A percentile compares a stretch with the other conserved stretches of the same genome.
phyloP scores from a whole-genome alignment of 2,329 filamentous ascomycete species.

The Ceratocystis colombiana region DNA sequence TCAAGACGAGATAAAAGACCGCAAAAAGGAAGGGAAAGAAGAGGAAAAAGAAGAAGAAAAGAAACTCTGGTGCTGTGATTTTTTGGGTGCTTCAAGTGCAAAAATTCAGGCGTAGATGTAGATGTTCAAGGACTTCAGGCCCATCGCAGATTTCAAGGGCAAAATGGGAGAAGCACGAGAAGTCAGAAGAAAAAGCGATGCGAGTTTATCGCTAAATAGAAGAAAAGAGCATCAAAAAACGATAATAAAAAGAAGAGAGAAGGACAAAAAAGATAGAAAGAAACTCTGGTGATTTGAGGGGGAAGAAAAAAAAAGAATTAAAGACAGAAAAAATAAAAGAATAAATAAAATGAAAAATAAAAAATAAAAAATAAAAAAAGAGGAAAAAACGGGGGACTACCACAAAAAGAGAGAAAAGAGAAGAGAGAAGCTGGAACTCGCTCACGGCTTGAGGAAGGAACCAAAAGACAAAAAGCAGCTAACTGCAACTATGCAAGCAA shows the following conservation, averaged over 20 bases:
- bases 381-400: slow-evolving; percentile 6
- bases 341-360: slow-evolving; percentile 10
- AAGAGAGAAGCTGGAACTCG: not conserved
- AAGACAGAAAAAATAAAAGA: slow-evolving; percentile 4
- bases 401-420: slow-evolving; percentile 3
- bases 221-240: slow-evolving; percentile 7
- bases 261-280: slow-evolving; percentile 3
- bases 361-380: not conserved
- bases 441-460: not conserved
- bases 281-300: slow-evolving; percentile 14
- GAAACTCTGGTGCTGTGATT: not conserved
- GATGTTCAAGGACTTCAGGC: slow-evolving; percentile 6
- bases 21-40: not conserved
- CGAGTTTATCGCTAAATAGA: not conserved
- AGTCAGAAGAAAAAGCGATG: not conserved
- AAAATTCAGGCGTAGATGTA: not conserved
- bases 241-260: slow-evolving; percentile 9
- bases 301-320: slow-evolving; percentile 3
- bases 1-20: not conserved
- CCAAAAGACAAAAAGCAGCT: not conserved
- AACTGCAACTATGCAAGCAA: not conserved
- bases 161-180: not conserved
- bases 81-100: not conserved
- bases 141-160: not conserved
- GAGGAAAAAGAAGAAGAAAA: not conserved